Evolutionary conservation across 2,329 filamentous ascomycete genomes (phyloP), one percentile per base, ranked within the genome.

Genomic region (Apiospora saccharicola): DNA sequence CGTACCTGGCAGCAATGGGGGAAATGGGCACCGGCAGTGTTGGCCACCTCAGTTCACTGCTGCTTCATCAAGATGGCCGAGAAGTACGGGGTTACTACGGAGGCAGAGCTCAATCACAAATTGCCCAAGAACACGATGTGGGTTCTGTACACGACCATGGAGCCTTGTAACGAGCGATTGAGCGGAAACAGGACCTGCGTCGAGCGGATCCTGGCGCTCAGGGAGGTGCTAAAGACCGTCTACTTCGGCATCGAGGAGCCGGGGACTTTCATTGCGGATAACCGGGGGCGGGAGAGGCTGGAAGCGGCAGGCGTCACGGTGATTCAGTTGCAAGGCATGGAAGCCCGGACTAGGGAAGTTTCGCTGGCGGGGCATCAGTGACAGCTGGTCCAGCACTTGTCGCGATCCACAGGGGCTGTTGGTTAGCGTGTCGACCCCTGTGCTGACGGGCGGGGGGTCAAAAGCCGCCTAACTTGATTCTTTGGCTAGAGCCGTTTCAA

Each of bases 61-160:
- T 85, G 83, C 77, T 81, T 85, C 73, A 84, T 85, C 75, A 85
- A 86, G 76, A 78, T 85, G 6, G 82, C 82, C 34, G 79, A 85
- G 22, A 71, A 77, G 47, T 74, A 84, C 67, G 75, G 77, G 34
- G 67, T 85, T 5, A 75, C 79, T 5, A 75, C 79, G 0, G 83
- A 85, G 70, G 79, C 81, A 5, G 74, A 76, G 16, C 80, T 85
- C 6, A 72, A 75, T 13, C 74, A 81, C n/a, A 80, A 83, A 4
- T 76, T 86, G 3, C 82, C 83, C 0, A 26, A 75, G 2, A 82
- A 84, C 69, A 83, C 83, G 0, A n/a, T n/a, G n/a, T n/a, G n/a
- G n/a, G 80, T 79, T 1, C 76, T 86, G 0, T 86, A 86, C 72
- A 86, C 83, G 6, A 85, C 83, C 10, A 85, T 86, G 83, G 84